Conservation (phyloP, 495 filamentous ascomycete genomes). For the Thermochaetoides thermophila region DNA sequence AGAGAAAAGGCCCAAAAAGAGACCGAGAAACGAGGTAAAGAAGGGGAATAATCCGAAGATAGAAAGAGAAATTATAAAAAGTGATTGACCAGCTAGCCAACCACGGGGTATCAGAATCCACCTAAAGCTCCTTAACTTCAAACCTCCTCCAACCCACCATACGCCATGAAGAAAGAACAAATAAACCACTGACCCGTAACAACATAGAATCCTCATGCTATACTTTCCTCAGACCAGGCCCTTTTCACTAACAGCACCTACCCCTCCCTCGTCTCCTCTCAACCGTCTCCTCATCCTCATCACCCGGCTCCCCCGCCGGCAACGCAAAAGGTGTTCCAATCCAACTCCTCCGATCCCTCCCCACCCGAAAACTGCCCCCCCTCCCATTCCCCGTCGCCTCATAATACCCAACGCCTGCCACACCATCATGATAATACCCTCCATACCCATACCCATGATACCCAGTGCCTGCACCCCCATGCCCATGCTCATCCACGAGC, state of each 20-base stretch:
- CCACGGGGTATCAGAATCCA: constrained; percentile 6
- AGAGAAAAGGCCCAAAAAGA: too few relatives aligned
- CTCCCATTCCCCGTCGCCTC: constrained; percentile 1
- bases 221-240: not conserved
- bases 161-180: too few relatives aligned
- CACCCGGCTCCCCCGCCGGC: not conserved
- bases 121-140: too few relatives aligned
- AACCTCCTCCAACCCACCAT: too few relatives aligned
- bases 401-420: constrained; percentile 1
- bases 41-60: too few relatives aligned
- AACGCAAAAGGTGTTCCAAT: constrained; percentile 6
- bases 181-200: too few relatives aligned
- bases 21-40: too few relatives aligned
- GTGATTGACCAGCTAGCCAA: constrained; percentile 4
- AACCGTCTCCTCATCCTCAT: not conserved
- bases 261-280: not conserved
- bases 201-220: too few relatives aligned
- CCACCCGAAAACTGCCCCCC: constrained; percentile 45
- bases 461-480: not conserved
- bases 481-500: constrained; percentile 4
- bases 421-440: constrained; percentile 1
- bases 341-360: constrained; percentile 49
- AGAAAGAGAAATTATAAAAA: too few relatives aligned
- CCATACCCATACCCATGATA: not conserved
- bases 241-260: not conserved